A percentile compares a stretch with the other conserved stretches of the same genome.
Evolutionary conservation across 306 rosid species (phyloP).

Genomic region (Rubus parviflorus): DNA sequence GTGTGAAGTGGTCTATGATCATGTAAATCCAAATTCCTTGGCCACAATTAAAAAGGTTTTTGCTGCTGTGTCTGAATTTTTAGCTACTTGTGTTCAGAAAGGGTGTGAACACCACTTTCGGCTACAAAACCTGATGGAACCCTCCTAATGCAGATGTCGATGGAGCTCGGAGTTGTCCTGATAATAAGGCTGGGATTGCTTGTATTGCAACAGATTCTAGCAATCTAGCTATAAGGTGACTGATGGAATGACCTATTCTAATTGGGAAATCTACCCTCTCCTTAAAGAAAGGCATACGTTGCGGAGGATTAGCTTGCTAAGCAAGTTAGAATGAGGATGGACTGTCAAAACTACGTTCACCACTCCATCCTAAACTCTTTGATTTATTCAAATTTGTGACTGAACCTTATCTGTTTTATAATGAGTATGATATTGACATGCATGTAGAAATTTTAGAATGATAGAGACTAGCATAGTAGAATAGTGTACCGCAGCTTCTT

Average conservation of each 20-base stretch:
- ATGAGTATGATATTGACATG: neutral
- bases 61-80: neutral
- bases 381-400: neutral
- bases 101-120: neutral
- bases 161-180: neutral
- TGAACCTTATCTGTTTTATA: neutral
- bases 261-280: neutral
- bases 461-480: neutral
- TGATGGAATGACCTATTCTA: neutral
- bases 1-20: neutral
- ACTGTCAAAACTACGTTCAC: too few species aligned
- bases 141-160: neutral
- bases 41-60: neutral
- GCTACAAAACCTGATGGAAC: neutral
- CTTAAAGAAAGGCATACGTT: too few species aligned
- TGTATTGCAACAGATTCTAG: neutral
- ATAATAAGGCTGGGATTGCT: neutral
- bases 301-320: too few species aligned
- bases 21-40: neutral
- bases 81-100: neutral
- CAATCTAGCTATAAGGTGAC: neutral
- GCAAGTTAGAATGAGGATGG: neutral
- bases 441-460: neutral
- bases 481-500: slow-evolving; percentile 67
- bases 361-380: too few species aligned